Percentiles rank a stretch among this genome's conserved stretches.
Evolutionary conservation across 805 yeast species (phyloP).

Genomic region (Saturnispora besseyi): DNA sequence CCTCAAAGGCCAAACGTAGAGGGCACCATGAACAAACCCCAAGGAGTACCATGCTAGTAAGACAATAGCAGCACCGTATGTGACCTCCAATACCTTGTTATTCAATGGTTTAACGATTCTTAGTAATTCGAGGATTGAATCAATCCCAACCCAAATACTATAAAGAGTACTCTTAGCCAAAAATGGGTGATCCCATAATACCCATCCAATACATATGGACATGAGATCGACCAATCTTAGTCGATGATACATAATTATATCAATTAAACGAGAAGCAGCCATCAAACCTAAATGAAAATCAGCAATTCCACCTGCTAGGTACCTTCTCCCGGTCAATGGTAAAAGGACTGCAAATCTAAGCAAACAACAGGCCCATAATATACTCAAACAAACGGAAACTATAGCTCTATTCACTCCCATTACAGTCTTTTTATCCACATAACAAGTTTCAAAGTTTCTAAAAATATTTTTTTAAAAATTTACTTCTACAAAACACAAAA

Average conservation of each 20-base stretch:
- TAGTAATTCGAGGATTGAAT: conserved; percentile 1
- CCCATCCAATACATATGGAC: not conserved
- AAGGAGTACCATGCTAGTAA: conserved; percentile 5
- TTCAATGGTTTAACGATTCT: not conserved
- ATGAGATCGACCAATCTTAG: not conserved
- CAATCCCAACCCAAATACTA: conserved; percentile 1
- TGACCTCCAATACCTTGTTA: not conserved
- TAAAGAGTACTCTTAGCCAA: not conserved
- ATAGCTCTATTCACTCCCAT: not conserved
- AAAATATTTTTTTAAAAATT: not conserved
- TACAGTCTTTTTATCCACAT: not conserved
- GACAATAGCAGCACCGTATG: not conserved
- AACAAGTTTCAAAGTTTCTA: not conserved
- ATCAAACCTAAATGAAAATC: conserved; percentile 5
- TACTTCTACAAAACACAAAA: not conserved
- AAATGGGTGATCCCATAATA: conserved; percentile 1
- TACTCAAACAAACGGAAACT: not conserved
- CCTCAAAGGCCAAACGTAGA: conserved; percentile 1
- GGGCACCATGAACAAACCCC: not conserved
- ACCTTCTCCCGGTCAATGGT: conserved; percentile 5
- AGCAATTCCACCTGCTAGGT: conserved; percentile 7
- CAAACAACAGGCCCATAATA: conserved; percentile 6
- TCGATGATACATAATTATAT: not conserved
- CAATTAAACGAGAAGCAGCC: not conserved
- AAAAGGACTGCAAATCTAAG: conserved; percentile 2